These are phyloP conservation scores for Aegilops tauschii DNA, from an alignment of 176 grass and related monocot genomes.

Conservation along the genomic window DNA sequence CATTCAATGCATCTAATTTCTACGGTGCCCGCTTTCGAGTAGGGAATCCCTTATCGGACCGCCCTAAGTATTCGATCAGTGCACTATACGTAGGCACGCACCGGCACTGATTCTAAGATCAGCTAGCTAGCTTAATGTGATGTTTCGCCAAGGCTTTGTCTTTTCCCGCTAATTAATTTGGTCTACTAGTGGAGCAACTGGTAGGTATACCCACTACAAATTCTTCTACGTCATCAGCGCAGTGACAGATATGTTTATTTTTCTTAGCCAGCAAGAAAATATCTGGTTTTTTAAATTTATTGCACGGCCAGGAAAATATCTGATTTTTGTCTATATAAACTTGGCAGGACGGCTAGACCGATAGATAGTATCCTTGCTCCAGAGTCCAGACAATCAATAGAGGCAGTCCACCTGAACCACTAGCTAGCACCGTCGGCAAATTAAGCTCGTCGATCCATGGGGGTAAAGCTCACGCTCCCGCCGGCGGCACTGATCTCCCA, in stretches of 20 bases:
- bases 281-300: no score
- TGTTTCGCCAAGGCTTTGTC: background rate
- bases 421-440: background rate
- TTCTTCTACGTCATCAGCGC: background rate
- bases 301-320: no score
- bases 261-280: background rate
- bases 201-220: background rate
- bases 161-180: background rate
- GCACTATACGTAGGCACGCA: no score
- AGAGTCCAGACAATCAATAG: background rate
- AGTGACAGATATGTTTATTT: background rate
- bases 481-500: background rate
- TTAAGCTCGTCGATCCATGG: background rate
- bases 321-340: constrained; percentile 2
- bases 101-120: no score
- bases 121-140: background rate
- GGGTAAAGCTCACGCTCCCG: background rate
- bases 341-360: background rate
- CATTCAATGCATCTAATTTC: background rate
- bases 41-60: background rate
- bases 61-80: no score
- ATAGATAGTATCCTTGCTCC: background rate
- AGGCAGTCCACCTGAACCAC: background rate
- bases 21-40: background rate
- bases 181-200: background rate